These are phyloP conservation scores for Trametes sanguinea DNA, from an alignment of 768 basidiomycete species.

Conservation along the genomic window DNA sequence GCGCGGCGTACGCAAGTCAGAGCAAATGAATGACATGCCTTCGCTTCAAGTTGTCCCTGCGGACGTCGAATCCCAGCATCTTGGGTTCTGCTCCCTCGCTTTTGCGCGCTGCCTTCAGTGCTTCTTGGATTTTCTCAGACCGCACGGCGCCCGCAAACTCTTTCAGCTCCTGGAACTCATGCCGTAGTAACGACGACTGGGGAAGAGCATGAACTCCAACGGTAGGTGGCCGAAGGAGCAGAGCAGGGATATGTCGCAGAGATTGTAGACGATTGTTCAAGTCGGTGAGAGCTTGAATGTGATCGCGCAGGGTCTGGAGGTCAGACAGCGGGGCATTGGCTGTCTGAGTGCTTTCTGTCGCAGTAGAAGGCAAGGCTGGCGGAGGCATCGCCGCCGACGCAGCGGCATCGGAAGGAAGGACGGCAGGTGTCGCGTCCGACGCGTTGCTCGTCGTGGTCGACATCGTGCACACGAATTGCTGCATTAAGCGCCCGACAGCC, in stretches of 20 bases:
- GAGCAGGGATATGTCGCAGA: constrained; percentile 48
- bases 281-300: constrained; percentile 50
- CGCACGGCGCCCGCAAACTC: constrained; percentile 49
- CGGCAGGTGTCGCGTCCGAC: background rate
- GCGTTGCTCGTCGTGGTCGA: constrained; percentile 20
- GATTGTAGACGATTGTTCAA: constrained; percentile 46
- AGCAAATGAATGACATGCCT: constrained; percentile 44
- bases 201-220: constrained; percentile 29
- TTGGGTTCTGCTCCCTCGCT: constrained; percentile 56
- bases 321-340: constrained; percentile 13
- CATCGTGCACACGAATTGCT: background rate
- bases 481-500: constrained; percentile 1
- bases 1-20: background rate
- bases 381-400: constrained; percentile 18
- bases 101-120: constrained; percentile 53
- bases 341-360: background rate
- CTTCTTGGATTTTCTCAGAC: constrained; percentile 58
- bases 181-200: constrained; percentile 25
- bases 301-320: constrained; percentile 24
- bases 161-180: constrained; percentile 42
- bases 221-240: constrained; percentile 44
- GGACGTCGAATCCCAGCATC: constrained; percentile 46
- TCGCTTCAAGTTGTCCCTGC: constrained; percentile 56
- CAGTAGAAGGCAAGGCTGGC: constrained; percentile 6
- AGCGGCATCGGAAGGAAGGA: background rate